These are phyloP conservation scores for Takashimella tepidaria DNA, from an alignment of 1,284 basidiomycete genomes.

Conservation along the genomic window DNA sequence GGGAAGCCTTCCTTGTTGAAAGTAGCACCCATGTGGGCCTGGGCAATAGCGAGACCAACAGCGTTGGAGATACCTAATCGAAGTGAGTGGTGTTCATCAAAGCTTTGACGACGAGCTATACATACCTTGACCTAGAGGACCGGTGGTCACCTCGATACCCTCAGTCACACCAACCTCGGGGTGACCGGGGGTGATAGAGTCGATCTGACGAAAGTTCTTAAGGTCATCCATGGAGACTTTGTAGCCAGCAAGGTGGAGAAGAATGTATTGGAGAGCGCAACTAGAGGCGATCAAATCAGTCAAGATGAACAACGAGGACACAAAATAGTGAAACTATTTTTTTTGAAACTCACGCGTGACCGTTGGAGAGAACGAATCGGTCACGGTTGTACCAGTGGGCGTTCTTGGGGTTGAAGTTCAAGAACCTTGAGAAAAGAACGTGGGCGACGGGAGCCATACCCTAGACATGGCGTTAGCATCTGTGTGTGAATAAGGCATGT, in stretches of 20 bases:
- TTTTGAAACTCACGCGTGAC: conserved; percentile 49
- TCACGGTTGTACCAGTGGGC: conserved; percentile 90
- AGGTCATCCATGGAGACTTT: conserved; percentile 53
- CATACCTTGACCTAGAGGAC: conserved; percentile 83
- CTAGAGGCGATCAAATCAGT: conserved; percentile 49
- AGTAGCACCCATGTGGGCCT: conserved; percentile 78
- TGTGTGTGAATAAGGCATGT: conserved; percentile 4
- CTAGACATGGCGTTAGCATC: conserved; percentile 8
- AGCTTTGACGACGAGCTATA: too few relatives aligned
- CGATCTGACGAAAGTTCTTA: conserved; percentile 60
- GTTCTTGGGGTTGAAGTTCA: conserved; percentile 80
- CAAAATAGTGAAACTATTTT: conserved; percentile 45
- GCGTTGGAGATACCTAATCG: conserved; percentile 67
- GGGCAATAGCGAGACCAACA: conserved; percentile 88
- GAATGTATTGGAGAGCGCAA: conserved; percentile 58
- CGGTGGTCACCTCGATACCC: conserved; percentile 93
- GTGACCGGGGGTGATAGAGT: conserved; percentile 85
- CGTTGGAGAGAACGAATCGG: conserved; percentile 51
- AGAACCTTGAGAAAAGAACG: conserved; percentile 72
- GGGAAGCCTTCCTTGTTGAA: conserved; percentile 85
- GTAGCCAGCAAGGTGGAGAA: conserved; percentile 50
- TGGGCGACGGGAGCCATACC: conserved; percentile 84
- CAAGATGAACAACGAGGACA: too few relatives aligned
- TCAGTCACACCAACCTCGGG: conserved; percentile 84
- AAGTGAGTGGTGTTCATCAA: conserved; percentile 6